These are phyloP conservation scores for Ceratocystis colombiana DNA, from an alignment of 2,329 filamentous ascomycete genomes.

Conservation along the genomic window DNA sequence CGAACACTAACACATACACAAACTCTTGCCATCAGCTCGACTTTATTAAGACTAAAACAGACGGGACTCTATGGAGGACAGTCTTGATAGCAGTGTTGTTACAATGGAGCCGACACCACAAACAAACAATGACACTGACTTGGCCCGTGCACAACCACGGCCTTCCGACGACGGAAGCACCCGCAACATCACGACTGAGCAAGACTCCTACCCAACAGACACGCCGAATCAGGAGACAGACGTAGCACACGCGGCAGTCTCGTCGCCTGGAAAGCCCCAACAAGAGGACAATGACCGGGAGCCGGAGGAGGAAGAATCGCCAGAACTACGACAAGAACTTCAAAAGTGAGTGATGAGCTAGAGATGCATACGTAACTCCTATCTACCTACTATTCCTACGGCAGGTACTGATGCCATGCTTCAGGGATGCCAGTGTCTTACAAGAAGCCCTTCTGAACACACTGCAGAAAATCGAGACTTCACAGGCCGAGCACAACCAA, in stretches of 20 bases:
- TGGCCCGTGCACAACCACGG: no score
- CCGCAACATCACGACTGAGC: no score
- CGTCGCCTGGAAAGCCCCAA: not conserved
- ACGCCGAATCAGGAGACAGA: no score
- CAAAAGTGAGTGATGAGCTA: not conserved
- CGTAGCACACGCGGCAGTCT: not conserved
- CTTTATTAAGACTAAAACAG: no score
- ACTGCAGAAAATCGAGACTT: conserved; percentile 86
- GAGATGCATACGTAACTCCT: no score
- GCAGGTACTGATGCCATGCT: not conserved
- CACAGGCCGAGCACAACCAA: conserved; percentile 91
- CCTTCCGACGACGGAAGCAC: no score
- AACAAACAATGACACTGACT: no score
- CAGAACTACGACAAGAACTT: not conserved
- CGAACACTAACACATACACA: no score
- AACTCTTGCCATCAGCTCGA: no score
- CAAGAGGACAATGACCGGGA: not conserved
- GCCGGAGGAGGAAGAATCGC: not conserved
- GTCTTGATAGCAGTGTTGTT: not conserved
- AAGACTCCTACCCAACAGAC: no score
- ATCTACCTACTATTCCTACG: not conserved
- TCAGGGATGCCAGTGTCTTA: conserved; percentile 74
- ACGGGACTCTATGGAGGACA: no score
- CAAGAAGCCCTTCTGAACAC: conserved; percentile 84
- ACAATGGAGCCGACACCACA: not conserved